Percentiles rank a stretch among this genome's conserved stretches.
Evolutionary conservation across 108 stramenopile genomes (phyloP).

Genomic region (Conticribra weissflogii): DNA sequence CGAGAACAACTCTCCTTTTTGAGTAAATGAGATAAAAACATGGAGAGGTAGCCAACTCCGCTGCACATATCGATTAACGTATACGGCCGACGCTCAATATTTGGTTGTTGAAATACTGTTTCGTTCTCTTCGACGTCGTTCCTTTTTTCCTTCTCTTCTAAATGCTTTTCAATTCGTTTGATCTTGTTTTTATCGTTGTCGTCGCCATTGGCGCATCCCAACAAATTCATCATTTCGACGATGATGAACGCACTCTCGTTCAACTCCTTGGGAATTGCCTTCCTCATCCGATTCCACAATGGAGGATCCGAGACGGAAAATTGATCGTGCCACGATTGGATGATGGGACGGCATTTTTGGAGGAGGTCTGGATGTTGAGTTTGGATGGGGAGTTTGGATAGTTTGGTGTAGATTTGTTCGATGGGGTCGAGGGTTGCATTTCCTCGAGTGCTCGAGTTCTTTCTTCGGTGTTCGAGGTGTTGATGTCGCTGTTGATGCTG

Average conservation of each 20-base stretch:
- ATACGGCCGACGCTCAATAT: background rate
- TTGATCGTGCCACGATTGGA: background rate
- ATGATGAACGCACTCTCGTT: background rate
- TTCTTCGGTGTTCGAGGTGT: no score
- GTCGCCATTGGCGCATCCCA: no score
- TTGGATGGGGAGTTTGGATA: background rate
- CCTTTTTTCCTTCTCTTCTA: no score
- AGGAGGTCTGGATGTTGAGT: background rate
- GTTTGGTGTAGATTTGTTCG: background rate
- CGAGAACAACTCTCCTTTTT: background rate
- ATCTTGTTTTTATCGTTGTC: no score
- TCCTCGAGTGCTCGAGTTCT: background rate
- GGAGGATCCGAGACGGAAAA: background rate
- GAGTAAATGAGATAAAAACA: background rate
- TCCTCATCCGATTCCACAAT: background rate
- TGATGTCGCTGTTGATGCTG: background rate
- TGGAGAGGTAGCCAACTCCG: background rate
- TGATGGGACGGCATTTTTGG: background rate
- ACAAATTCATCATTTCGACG: background rate
- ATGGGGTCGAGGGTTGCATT: background rate
- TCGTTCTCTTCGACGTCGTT: no score
- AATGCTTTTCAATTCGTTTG: no score
- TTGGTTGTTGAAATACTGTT: no score
- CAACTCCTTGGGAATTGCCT: background rate
- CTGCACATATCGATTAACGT: background rate